Conservation (phyloP, 768 basidiomycete genomes). For the Polyporus arcularius region DNA sequence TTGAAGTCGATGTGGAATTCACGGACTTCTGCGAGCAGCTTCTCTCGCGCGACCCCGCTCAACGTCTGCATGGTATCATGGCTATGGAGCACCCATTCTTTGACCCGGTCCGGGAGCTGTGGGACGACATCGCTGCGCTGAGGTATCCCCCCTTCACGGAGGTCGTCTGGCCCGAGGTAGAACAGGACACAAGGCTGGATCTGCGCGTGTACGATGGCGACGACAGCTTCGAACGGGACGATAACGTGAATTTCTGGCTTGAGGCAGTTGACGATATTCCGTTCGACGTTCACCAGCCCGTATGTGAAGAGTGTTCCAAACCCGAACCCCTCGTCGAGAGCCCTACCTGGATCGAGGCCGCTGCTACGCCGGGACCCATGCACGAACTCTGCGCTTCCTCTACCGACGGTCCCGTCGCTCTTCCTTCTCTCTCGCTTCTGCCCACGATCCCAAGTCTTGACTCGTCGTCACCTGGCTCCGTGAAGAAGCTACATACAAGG, state of each 20-base stretch:
- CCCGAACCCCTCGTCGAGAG: too few relatives aligned
- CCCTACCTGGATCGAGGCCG: too few relatives aligned
- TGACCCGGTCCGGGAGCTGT: conserved; percentile 4
- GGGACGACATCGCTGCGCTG: conserved; percentile 15
- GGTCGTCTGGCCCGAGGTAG: conserved; percentile 3
- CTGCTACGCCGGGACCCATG: background rate
- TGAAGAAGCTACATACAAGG: background rate
- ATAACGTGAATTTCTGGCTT: background rate
- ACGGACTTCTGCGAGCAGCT: conserved; percentile 2
- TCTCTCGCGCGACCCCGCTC: background rate
- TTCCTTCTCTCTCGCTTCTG: background rate
- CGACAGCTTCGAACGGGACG: conserved; percentile 2
- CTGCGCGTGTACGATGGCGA: conserved; percentile 13
- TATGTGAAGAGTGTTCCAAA: too few relatives aligned
- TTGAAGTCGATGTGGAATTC: conserved; percentile 1
- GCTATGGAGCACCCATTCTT: conserved; percentile 13
- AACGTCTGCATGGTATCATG: conserved; percentile 8
- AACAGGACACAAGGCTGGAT: conserved; percentile 14
- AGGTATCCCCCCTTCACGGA: conserved; percentile 9
- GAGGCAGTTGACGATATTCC: conserved; percentile 9
- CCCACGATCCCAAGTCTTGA: background rate
- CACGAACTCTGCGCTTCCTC: background rate
- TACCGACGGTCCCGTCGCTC: background rate
- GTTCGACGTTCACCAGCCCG: background rate
- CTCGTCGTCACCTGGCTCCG: background rate